These are phyloP conservation scores for Dryadomyces quercivorus DNA, from an alignment of 2,329 filamentous ascomycete species.

Conservation along the genomic window DNA sequence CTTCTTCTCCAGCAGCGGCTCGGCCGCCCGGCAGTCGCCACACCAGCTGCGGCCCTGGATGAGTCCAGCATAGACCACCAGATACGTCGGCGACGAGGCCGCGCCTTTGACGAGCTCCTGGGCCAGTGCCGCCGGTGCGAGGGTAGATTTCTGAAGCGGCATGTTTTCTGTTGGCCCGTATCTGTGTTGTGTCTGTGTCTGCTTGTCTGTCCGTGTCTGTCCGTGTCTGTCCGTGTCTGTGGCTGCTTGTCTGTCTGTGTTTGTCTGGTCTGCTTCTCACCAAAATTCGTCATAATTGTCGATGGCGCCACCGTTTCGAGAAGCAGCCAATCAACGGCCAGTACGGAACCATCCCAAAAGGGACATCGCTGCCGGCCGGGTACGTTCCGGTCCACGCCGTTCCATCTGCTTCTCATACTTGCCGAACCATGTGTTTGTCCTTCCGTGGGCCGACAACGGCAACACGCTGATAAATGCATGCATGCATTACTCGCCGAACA, in stretches of 20 bases:
- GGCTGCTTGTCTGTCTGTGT: background rate
- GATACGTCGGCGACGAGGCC: background rate
- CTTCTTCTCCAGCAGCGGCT: background rate
- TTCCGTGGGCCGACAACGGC: no score
- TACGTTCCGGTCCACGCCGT: no score
- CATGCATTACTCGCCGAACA: no score
- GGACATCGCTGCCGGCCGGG: no score
- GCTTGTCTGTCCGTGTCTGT: no score
- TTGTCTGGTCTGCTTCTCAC: background rate
- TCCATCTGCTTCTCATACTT: no score
- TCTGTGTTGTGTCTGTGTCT: background rate
- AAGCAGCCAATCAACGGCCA: no score
- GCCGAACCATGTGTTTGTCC: no score
- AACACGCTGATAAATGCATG: no score
- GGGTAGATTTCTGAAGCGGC: background rate
- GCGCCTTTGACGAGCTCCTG: background rate
- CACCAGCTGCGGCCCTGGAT: conserved; percentile 2
- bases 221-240: background rate
- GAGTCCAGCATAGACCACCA: conserved; percentile 3
- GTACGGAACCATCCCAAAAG: no score
- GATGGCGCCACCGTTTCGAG: background rate
- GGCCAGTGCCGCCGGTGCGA: background rate
- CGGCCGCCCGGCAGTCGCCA: conserved; percentile 3
- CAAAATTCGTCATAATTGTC: background rate
- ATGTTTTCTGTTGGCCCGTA: no score